Evolutionary conservation across 1,284 basidiomycete species (phyloP).

Genomic region (Pascua sp.): DNA sequence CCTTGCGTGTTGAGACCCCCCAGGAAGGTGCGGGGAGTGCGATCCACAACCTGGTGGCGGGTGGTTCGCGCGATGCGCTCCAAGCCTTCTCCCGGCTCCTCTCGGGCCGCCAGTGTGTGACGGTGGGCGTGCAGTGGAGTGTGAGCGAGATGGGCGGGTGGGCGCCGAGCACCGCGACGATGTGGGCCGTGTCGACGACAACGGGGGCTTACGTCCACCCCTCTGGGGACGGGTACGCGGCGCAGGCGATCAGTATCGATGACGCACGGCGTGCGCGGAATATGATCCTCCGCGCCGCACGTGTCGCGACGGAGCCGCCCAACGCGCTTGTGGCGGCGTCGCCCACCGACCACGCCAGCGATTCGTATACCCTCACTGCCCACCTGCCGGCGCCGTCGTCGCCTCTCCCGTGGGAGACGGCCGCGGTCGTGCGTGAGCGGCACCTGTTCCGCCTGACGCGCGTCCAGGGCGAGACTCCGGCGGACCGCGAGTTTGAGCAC

Average conservation of each 20-base stretch:
- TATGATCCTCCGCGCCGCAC: constrained; percentile 1
- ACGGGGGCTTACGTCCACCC: constrained; percentile 7
- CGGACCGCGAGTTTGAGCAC: constrained; percentile 2
- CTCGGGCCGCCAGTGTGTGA: too few relatives aligned
- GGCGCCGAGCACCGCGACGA: neutral
- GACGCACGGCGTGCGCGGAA: constrained; percentile 3
- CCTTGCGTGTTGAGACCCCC: neutral
- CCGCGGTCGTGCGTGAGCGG: constrained; percentile 2
- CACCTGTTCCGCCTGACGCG: constrained; percentile 13
- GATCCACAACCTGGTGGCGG: neutral
- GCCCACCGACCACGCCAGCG: neutral
- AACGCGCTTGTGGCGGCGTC: neutral
- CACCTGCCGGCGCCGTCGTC: constrained; percentile 8
- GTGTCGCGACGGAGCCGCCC: neutral
- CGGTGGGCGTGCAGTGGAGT: constrained; percentile 1
- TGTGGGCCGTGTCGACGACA: constrained; percentile 4
- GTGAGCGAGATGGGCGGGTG: constrained; percentile 3
- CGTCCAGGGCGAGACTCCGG: neutral
- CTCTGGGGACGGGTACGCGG: too few relatives aligned
- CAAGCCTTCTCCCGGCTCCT: constrained; percentile 1
- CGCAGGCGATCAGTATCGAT: too few relatives aligned
- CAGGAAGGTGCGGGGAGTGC: neutral
- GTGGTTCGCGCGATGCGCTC: neutral
- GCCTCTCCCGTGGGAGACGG: constrained; percentile 10
- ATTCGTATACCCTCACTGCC: constrained; percentile 4